Percentiles rank a stretch among this genome's conserved stretches.
These are phyloP conservation scores for Trametes sanguinea DNA, from an alignment of 768 basidiomycete genomes.

Conservation along the genomic window DNA sequence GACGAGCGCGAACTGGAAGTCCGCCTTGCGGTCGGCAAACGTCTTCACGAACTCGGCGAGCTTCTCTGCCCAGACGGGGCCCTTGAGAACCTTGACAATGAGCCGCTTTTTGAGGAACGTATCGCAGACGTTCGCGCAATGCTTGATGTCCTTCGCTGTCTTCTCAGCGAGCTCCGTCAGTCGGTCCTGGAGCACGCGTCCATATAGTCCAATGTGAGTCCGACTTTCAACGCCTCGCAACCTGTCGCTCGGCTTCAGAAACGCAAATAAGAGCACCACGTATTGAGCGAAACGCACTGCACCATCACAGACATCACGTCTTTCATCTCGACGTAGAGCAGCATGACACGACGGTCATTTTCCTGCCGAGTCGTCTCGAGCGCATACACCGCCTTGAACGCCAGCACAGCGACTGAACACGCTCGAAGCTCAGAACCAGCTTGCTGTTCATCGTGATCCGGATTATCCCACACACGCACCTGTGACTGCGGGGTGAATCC, in stretches of 20 bases:
- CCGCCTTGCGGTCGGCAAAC: conserved; percentile 40
- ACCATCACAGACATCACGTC: conserved; percentile 49
- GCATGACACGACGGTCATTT: conserved; percentile 2
- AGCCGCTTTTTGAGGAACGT: conserved; percentile 45
- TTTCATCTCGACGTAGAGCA: conserved; percentile 38
- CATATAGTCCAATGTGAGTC: conserved; percentile 33
- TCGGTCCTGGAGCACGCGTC: conserved; percentile 34
- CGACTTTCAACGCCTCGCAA: not conserved
- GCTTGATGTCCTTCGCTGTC: conserved; percentile 44
- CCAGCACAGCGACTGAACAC: not conserved
- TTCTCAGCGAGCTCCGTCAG: conserved; percentile 32
- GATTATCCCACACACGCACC: conserved; percentile 14
- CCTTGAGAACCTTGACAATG: conserved; percentile 38
- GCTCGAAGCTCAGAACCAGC: not conserved
- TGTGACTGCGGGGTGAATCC: conserved; percentile 31
- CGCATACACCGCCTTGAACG: conserved; percentile 1
- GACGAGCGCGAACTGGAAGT: conserved; percentile 33
- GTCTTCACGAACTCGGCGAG: conserved; percentile 36
- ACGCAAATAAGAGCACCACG: not conserved
- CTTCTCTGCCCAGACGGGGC: conserved; percentile 40
- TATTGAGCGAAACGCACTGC: conserved; percentile 35
- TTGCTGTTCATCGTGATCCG: not conserved
- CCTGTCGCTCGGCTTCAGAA: not conserved
- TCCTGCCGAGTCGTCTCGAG: conserved; percentile 3
- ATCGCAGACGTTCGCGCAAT: conserved; percentile 48